Conservation (phyloP, 768 basidiomycete genomes). For the Lactarius sanguifluus region DNA sequence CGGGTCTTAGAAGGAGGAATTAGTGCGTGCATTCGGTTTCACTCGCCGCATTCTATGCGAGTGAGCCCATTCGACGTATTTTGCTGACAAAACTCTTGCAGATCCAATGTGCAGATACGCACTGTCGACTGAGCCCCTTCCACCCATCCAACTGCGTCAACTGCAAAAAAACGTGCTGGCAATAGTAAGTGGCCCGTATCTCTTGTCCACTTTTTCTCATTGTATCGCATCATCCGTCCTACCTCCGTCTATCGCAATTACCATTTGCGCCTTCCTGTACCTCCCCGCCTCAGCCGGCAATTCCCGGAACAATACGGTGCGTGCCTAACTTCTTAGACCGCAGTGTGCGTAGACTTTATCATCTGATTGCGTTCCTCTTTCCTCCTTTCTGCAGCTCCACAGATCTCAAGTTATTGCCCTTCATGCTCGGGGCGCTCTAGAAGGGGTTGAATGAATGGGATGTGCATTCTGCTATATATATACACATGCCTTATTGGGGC, state of each 20-base stretch:
- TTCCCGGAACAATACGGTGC: constrained; percentile 28
- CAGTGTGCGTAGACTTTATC: background rate
- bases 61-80: background rate
- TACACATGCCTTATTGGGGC: background rate
- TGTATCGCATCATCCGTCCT: no score
- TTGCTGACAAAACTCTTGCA: background rate
- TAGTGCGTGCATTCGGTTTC: constrained; percentile 15
- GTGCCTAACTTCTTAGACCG: background rate
- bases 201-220: background rate
- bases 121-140: constrained; percentile 24
- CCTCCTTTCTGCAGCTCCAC: constrained; percentile 15
- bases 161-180: constrained; percentile 28
- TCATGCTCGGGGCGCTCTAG: constrained; percentile 22
- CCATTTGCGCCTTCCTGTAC: background rate
- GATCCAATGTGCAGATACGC: constrained; percentile 26
- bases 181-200: constrained; percentile 15
- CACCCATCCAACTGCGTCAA: constrained; percentile 23
- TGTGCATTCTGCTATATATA: background rate
- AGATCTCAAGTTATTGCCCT: constrained; percentile 25
- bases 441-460: constrained; percentile 11
- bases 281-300: constrained; percentile 15
- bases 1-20: constrained; percentile 25
- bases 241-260: background rate
- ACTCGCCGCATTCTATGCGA: background rate
- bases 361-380: background rate